Base-by-base conservation (phyloP, 192 early-diverging fungal genomes). In the Ambispora gerdemannii region DNA sequence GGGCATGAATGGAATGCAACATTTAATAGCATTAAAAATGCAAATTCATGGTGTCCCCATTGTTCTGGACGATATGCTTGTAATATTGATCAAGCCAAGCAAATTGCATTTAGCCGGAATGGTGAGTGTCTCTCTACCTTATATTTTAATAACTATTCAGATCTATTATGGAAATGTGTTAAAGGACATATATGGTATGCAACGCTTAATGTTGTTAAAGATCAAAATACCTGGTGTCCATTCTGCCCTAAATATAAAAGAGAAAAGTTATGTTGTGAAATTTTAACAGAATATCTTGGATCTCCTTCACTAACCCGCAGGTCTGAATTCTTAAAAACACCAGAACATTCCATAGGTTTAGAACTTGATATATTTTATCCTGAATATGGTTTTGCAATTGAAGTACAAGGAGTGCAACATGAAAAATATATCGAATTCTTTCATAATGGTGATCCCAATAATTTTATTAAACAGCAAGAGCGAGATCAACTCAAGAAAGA, bases 21-120 rank as follows among this genome's bases (percentile, higher is more conserved):
- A 60, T 27, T 60, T n/a, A 60, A 60, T 32, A 60, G 58, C 58
- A 60, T 60, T 60, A 60, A 34, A 60, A 60, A 60, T 60, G 58
- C 58, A 60, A 33, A 60, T 60, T 60, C 30, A 60, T 60, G 32
- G 58, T 33, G 15, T 60, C 30, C 30, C 58, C 30, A 60, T 32
- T 60, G 51, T 52, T 60, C 58, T 60, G 30, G 30, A 60, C 15
- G 31, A 60, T 60, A 60, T 60, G 58, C 30, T 60, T 60, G 58
- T 60, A 19, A 60, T 60, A 60, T 60, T 60, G 30, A 60, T 60
- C 58, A 61, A 61, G 59, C 59, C 11, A 61, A 61, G 27, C 3
- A 61, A 61, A 61, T 61, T 13, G 59, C 59, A 61, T 30, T 30
- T 61, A 61, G 59, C 59, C 0, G 28, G 6, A 61, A 61, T 61